Conservation (phyloP, 2,329 filamentous ascomycete genomes). For the Fusarium sp. region DNA sequence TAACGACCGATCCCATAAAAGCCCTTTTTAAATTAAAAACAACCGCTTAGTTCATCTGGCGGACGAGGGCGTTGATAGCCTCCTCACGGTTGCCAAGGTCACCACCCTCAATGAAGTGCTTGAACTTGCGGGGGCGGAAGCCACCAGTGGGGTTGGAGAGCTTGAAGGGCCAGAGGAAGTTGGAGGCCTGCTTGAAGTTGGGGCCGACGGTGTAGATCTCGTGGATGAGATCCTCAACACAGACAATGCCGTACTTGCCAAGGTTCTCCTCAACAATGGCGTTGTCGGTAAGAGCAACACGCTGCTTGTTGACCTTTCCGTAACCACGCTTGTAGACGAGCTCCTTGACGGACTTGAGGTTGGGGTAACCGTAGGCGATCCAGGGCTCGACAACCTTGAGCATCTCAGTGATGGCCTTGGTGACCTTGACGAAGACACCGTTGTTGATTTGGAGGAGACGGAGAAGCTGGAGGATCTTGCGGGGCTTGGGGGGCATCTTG, state of each 20-base stretch:
- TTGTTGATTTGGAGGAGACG: slow-evolving; percentile 99
- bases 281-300: slow-evolving; percentile 96
- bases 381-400: slow-evolving; percentile 98
- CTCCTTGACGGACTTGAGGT: slow-evolving; percentile 99
- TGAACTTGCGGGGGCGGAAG: slow-evolving; percentile 97
- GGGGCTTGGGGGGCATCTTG: slow-evolving; percentile 99
- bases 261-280: slow-evolving; percentile 96
- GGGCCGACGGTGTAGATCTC: slow-evolving; percentile 98
- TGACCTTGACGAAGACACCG: slow-evolving; percentile 96
- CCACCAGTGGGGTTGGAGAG: slow-evolving; percentile 97
- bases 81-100: slow-evolving; percentile 99
- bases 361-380: slow-evolving; percentile 99
- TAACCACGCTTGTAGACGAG: slow-evolving; percentile 99
- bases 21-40: slow-evolving; percentile 31
- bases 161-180: slow-evolving; percentile 99
- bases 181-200: slow-evolving; percentile 99
- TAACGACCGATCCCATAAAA: slow-evolving; percentile 48
- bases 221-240: slow-evolving; percentile 99
- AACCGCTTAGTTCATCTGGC: slow-evolving; percentile 91
- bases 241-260: slow-evolving; percentile 98
- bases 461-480: slow-evolving; percentile 99
- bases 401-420: slow-evolving; percentile 98
- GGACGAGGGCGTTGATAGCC: slow-evolving; percentile 94
- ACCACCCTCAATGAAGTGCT: slow-evolving; percentile 98
- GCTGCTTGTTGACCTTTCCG: slow-evolving; percentile 99